phyloP scores from a whole-genome alignment of 2,329 filamentous ascomycete genomes.

The Orbilia quercus region DNA sequence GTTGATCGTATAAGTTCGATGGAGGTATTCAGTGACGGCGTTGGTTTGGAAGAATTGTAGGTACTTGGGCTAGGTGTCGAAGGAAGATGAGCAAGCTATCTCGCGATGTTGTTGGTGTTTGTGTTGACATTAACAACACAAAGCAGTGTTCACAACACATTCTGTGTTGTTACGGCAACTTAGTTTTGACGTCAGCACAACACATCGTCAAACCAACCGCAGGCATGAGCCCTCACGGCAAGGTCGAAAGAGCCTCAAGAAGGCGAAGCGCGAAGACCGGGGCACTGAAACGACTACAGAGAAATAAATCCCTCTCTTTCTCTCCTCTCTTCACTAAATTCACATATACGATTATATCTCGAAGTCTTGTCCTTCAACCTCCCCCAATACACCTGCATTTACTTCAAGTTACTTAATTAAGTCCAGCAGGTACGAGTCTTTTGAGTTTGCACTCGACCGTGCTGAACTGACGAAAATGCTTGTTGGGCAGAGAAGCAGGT shows the following conservation, averaged over 20 bases:
- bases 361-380: not conserved
- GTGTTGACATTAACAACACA: conserved; percentile 52
- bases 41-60: not conserved
- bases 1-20: not conserved
- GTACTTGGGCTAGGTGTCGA: not conserved
- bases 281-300: too few species aligned
- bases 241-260: conserved; percentile 23
- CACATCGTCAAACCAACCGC: conserved; percentile 44
- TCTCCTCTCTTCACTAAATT: too few species aligned
- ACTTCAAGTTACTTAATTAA: too few species aligned
- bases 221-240: too few species aligned
- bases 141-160: conserved; percentile 37
- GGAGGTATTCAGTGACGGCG: not conserved
- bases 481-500: conserved; percentile 18
- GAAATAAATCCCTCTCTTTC: conserved; percentile 3
- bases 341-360: not conserved
- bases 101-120: conserved; percentile 9
- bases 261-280: too few species aligned
- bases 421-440: too few species aligned
- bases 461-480: not conserved
- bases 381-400: not conserved
- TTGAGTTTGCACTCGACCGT: not conserved
- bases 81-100: not conserved
- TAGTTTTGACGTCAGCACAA: conserved; percentile 45
- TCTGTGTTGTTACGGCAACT: conserved; percentile 46